Base-by-base conservation (phyloP, 495 filamentous ascomycete species). In the Hypoxylon cercidicola region DNA sequence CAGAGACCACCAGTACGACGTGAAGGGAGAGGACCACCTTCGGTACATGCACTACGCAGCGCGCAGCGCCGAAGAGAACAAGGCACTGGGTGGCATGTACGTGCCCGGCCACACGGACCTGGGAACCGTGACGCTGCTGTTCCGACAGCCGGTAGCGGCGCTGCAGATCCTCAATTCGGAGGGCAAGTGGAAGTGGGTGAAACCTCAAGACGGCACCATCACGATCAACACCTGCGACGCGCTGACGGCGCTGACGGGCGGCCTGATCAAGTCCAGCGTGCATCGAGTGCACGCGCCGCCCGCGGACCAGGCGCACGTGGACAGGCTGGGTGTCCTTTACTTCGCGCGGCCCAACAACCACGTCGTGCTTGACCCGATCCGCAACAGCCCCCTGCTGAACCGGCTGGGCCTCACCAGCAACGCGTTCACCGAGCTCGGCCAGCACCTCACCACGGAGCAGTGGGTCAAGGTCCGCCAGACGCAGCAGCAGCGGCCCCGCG, bases 31-130 rank as follows among this genome's bases (percentile, higher is more conserved):
- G 43, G 79, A 81, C 40, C 80, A 83, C 55, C 74, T 83, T 0
- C 82, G 81, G 32, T 83, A 83, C 68, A 84, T 84, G 81, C 76
- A 80, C 67, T 84, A 84, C 64, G 72, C 72, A 11, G 74, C 78
- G 0, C 81, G 81, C 1, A 75, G 61, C 28, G 30, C 70, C 6
- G 78, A 79, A 16, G 79, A 80, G 9, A 82, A 83, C 71, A 18
- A 78, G 77, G 74, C 79, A 78, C 60, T 83, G 62, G 79, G 78
- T 74, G 40, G 72, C 70, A 19, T 74, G 11, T 74, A 71, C 62
- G 60, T 56, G 19, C 48, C 66, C 4, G 83, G 81, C 0, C 84
- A 87, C 62, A 84, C 82, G 0, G 85, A 88, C 68, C 80, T 86
- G 13, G 84, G 84, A 8, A 80, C 73, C n/a, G 59, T 87, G 16